Percentiles rank a stretch among this genome's conserved stretches.
phyloP scores from a whole-genome alignment of 176 grass and related monocot genomes.

The Thinopyrum elongatum region DNA sequence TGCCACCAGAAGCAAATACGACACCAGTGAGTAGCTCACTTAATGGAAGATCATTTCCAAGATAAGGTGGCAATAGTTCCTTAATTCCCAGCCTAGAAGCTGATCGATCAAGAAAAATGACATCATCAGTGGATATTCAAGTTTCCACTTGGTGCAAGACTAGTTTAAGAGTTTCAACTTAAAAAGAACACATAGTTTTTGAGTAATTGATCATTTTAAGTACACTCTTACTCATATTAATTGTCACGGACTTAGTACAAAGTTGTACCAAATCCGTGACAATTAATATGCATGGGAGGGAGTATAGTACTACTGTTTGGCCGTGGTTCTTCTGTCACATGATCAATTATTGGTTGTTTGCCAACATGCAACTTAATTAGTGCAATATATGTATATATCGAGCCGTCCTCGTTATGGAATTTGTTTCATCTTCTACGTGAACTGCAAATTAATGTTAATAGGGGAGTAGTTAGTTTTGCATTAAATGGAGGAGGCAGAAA shows the following conservation, averaged over 20 bases:
- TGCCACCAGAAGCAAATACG: constrained; percentile 33
- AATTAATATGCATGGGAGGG: too few relatives aligned
- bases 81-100: constrained; percentile 23
- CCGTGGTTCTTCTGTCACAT: background rate
- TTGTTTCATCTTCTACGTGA: background rate
- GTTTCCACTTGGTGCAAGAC: background rate
- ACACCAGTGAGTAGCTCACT: constrained; percentile 38
- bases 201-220: too few relatives aligned
- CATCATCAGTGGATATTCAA: background rate
- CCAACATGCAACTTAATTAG: background rate
- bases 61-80: constrained; percentile 24
- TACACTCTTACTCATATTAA: too few relatives aligned
- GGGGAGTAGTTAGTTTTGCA: background rate
- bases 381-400: background rate
- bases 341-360: background rate
- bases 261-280: too few relatives aligned
- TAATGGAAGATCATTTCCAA: background rate
- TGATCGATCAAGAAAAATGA: background rate
- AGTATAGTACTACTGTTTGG: too few relatives aligned
- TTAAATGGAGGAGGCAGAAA: background rate
- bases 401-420: background rate
- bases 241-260: too few relatives aligned
- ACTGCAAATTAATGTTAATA: background rate
- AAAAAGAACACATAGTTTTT: too few relatives aligned
- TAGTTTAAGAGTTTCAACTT: background rate